A percentile compares a stretch with the other conserved stretches of the same genome.
Evolutionary conservation across 495 filamentous ascomycete genomes (phyloP).

Genomic region (Aspergillus olivimuriae): DNA sequence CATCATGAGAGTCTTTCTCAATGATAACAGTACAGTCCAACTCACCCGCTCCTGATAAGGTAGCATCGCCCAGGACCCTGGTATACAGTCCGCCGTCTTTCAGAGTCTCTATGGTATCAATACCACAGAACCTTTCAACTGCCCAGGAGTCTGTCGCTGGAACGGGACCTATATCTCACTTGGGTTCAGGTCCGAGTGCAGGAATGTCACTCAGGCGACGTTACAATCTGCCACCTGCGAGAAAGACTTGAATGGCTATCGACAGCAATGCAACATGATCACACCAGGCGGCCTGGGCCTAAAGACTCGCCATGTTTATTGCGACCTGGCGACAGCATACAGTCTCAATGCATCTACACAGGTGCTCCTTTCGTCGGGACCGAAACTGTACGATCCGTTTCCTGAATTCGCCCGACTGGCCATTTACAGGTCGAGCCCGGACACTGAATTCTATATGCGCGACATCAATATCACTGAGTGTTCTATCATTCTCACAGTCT

Average conservation of each 20-base stretch:
- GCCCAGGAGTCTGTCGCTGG: constrained; percentile 12
- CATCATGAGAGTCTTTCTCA: not conserved
- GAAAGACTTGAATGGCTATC: not conserved
- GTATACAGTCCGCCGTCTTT: constrained; percentile 11
- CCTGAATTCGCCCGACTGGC: constrained; percentile 13
- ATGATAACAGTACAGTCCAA: not conserved
- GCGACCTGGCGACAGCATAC: constrained; percentile 1
- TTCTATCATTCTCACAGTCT: constrained; percentile 12
- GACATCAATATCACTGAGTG: constrained; percentile 15
- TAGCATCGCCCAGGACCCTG: constrained; percentile 11
- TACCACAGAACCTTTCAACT: constrained; percentile 9
- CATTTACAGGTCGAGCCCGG: constrained; percentile 10
- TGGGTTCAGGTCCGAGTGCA: constrained; percentile 13
- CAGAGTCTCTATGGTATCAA: constrained; percentile 12
- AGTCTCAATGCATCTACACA: constrained; percentile 4
- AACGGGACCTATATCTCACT: constrained; percentile 12
- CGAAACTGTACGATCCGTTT: constrained; percentile 3
- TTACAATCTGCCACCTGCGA: constrained; percentile 10
- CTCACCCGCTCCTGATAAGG: constrained; percentile 10
- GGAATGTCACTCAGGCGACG: constrained; percentile 14
- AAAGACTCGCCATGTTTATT: not conserved
- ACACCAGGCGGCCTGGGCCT: constrained; percentile 7
- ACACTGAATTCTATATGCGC: constrained; percentile 1
- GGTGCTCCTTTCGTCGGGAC: not conserved
- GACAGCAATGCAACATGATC: constrained; percentile 7